Conservation (phyloP, 345 rosid genomes). For the Aurinia saxatilis region DNA sequence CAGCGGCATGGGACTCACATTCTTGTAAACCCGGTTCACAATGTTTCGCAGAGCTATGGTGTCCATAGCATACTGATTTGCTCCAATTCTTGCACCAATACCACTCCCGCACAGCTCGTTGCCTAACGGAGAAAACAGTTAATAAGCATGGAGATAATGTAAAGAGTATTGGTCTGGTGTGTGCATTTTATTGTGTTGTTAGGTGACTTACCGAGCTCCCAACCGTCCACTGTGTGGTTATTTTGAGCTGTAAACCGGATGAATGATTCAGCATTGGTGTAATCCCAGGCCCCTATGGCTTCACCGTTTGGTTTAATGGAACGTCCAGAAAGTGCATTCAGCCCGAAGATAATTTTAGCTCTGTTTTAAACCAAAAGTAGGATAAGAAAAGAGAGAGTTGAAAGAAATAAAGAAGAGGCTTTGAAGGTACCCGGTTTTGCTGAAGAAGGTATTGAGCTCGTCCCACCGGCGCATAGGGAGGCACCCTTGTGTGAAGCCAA, state of each 20-base stretch:
- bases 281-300: conserved; percentile 69
- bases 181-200: background rate
- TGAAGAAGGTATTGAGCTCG: conserved; percentile 48
- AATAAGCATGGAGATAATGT: background rate
- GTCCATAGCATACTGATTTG: conserved; percentile 66
- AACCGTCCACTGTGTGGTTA: conserved; percentile 49
- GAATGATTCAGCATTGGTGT: conserved; percentile 58
- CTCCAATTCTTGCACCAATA: conserved; percentile 65
- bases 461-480: conserved; percentile 63
- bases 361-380: conserved; percentile 31
- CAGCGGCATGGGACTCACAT: conserved; percentile 46
- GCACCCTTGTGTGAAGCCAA: conserved; percentile 67
- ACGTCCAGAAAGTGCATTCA: conserved; percentile 68
- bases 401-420: background rate
- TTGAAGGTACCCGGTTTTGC: conserved; percentile 39
- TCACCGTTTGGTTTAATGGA: conserved; percentile 34
- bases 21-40: conserved; percentile 44
- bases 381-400: background rate
- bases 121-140: conserved; percentile 38
- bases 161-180: background rate
- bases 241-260: conserved; percentile 49
- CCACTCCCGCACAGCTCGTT: conserved; percentile 82
- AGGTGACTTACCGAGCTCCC: conserved; percentile 76
- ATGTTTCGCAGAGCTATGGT: conserved; percentile 44
- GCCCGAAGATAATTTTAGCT: conserved; percentile 65